Percentiles rank a stretch among this genome's conserved stretches.
Conservation (phyloP, 257 asterid species). For the Lycium ferocissimum region DNA sequence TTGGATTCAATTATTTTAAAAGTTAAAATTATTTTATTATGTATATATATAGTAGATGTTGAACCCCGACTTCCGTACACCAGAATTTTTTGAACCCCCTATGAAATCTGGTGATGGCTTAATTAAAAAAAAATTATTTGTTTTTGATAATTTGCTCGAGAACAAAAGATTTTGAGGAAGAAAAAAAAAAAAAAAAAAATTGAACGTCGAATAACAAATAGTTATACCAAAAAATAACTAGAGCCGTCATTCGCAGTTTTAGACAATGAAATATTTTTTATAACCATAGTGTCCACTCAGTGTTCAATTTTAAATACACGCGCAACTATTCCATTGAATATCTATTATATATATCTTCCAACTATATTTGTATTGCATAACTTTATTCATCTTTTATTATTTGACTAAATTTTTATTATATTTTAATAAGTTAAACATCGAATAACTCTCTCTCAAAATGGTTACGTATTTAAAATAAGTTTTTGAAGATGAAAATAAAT, state of each 20-base stretch:
- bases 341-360: background rate
- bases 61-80: no score
- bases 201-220: no score
- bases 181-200: no score
- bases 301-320: background rate
- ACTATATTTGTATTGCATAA: background rate
- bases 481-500: background rate
- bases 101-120: no score
- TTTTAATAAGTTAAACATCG: background rate
- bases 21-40: no score
- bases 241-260: background rate
- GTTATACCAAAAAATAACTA: background rate
- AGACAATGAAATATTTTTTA: background rate
- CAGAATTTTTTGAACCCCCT: no score
- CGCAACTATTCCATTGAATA: background rate
- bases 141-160: background rate
- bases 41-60: no score
- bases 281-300: no score
- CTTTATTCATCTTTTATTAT: background rate
- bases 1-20: no score
- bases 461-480: background rate
- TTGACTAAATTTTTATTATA: background rate
- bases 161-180: background rate
- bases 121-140: no score
- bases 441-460: background rate